Evolutionary conservation across 352 stramenopile genomes (phyloP).

Genomic region (Globisporangium nagaii): DNA sequence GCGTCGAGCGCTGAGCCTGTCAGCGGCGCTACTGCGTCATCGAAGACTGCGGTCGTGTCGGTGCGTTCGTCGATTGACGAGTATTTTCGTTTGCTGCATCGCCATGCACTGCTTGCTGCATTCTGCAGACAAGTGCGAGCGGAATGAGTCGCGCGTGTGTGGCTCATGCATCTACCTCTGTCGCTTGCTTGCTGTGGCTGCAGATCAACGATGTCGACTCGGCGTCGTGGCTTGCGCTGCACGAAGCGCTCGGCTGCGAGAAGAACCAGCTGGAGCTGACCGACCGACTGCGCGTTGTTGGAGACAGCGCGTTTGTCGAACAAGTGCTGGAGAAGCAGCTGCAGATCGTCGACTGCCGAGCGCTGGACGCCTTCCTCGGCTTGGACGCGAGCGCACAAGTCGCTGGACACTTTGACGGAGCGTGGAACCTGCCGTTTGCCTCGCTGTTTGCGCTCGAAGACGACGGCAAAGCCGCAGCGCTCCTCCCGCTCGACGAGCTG

Average conservation of each 20-base stretch:
- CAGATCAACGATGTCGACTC: conserved; percentile 20
- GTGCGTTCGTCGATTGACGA: not conserved
- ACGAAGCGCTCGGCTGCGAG: conserved; percentile 37
- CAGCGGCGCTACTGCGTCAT: conserved; percentile 2
- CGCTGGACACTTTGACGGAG: conserved; percentile 47
- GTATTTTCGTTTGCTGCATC: not conserved
- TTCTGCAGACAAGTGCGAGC: too few relatives aligned
- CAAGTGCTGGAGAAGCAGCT: conserved; percentile 22
- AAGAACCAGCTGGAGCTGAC: conserved; percentile 23
- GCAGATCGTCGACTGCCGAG: conserved; percentile 51
- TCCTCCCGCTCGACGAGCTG: conserved; percentile 36
- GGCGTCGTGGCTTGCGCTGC: conserved; percentile 25
- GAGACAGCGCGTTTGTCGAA: conserved; percentile 19
- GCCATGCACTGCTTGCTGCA: not conserved
- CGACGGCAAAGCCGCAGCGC: conserved; percentile 19
- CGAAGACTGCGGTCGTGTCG: conserved; percentile 17
- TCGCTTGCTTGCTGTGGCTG: not conserved
- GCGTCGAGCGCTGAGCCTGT: not conserved
- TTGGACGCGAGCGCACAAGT: conserved; percentile 28
- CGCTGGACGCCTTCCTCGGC: conserved; percentile 43
- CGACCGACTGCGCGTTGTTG: conserved; percentile 19
- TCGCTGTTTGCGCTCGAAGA: conserved; percentile 34
- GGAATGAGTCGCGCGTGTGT: not conserved
- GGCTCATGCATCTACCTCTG: not conserved
- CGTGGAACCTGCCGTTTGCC: conserved; percentile 46